These are phyloP conservation scores for Gleditsia sinensis DNA, from an alignment of 306 rosid genomes.

Conservation along the genomic window DNA sequence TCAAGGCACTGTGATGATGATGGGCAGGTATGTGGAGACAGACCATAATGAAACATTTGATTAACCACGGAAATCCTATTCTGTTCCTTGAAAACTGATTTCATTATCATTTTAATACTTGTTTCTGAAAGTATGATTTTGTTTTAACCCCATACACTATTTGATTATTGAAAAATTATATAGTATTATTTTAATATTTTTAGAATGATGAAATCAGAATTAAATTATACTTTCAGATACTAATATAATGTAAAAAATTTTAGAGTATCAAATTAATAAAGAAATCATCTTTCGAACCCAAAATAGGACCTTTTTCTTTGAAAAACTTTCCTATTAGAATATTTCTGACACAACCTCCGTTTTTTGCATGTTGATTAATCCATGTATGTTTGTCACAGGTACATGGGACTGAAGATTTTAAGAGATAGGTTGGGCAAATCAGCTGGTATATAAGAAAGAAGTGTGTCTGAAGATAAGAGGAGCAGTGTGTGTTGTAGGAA, in stretches of 20 bases:
- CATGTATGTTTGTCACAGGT: slow-evolving; percentile 58
- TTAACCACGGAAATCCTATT: too few species aligned
- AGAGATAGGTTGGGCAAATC: slow-evolving; percentile 70
- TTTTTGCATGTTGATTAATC: slow-evolving; percentile 15
- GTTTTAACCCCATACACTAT: too few species aligned
- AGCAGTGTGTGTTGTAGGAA: slow-evolving; percentile 25
- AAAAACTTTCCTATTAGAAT: not conserved
- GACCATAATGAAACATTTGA: not conserved
- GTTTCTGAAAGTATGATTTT: too few species aligned
- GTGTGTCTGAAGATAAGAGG: slow-evolving; percentile 31
- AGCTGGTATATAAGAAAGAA: slow-evolving; percentile 58
- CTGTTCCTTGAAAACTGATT: too few species aligned
- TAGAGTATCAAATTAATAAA: too few species aligned
- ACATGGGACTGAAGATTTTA: slow-evolving; percentile 91
- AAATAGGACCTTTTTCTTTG: not conserved
- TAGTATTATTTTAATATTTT: too few species aligned
- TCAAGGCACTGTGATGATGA: slow-evolving; percentile 93
- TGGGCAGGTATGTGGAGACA: slow-evolving; percentile 73
- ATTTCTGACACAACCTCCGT: not conserved
- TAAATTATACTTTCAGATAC: too few species aligned
- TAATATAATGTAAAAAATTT: too few species aligned
- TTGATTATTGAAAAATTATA: too few species aligned
- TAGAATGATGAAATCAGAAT: too few species aligned
- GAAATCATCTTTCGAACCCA: too few species aligned
- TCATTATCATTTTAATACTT: too few species aligned